Percentiles rank a stretch among this genome's conserved stretches.
phyloP scores from a whole-genome alignment of 371 early-diverging fungal species.

The Haplosporangium sp. region DNA sequence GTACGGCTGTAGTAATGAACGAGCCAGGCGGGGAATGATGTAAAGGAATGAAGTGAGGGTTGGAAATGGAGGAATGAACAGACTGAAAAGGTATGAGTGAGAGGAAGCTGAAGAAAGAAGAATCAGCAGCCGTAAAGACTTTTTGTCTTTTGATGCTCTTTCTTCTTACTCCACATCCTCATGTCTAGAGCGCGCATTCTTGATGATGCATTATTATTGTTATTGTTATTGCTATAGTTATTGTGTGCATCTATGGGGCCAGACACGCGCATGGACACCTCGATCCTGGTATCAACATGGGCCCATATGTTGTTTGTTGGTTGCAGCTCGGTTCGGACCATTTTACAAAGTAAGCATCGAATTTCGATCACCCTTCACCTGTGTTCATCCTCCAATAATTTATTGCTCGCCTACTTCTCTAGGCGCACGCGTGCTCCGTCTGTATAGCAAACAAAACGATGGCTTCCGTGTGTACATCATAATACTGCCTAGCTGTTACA shows the following conservation, averaged over 20 bases:
- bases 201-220: too few relatives aligned
- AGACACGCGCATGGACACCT: not conserved
- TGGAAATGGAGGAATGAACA: not conserved
- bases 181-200: too few relatives aligned
- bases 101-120: conserved; percentile 1
- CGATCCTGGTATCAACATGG: too few relatives aligned
- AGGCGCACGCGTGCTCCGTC: too few relatives aligned
- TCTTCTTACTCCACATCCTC: too few relatives aligned
- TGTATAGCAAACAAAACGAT: too few relatives aligned
- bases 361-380: not conserved
- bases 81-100: not conserved
- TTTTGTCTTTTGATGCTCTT: not conserved
- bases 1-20: conserved; percentile 12
- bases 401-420: too few relatives aligned
- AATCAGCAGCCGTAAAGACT: conserved; percentile 1
- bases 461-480: too few relatives aligned
- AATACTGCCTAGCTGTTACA: too few relatives aligned
- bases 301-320: not conserved
- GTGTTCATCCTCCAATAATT: too few relatives aligned
- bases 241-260: not conserved
- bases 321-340: conserved; percentile 9
- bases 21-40: conserved; percentile 10
- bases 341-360: not conserved
- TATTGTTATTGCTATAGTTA: not conserved
- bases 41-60: not conserved